A percentile compares a stretch with the other conserved stretches of the same genome.
Evolutionary conservation across 1,284 basidiomycete species (phyloP).

Genomic region (Tremellales sp.): DNA sequence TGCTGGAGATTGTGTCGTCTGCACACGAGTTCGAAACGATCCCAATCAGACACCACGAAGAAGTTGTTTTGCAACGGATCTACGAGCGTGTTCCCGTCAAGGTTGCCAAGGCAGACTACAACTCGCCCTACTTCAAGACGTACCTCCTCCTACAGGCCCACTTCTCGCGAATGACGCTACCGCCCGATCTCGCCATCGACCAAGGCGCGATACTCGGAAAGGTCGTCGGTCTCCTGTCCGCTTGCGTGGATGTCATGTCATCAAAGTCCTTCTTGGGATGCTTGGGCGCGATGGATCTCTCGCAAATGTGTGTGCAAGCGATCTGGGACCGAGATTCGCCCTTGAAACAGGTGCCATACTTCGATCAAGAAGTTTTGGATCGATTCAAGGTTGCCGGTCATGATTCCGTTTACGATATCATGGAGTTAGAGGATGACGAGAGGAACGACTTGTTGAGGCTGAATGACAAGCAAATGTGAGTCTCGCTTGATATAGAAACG

Average conservation of each 20-base stretch:
- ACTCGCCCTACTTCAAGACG: constrained; percentile 95
- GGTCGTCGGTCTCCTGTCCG: constrained; percentile 81
- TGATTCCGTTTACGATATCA: constrained; percentile 89
- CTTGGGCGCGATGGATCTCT: constrained; percentile 94
- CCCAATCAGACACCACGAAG: constrained; percentile 90
- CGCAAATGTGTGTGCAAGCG: constrained; percentile 99
- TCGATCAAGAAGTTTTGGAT: constrained; percentile 78
- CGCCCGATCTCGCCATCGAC: constrained; percentile 88
- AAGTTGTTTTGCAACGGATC: constrained; percentile 71
- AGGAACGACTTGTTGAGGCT: constrained; percentile 78
- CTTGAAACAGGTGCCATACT: constrained; percentile 92
- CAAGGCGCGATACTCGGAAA: constrained; percentile 83
- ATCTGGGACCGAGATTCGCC: constrained; percentile 96
- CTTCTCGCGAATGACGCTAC: constrained; percentile 86
- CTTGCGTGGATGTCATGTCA: constrained; percentile 97
- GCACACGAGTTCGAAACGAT: constrained; percentile 94
- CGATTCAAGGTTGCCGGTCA: constrained; percentile 77
- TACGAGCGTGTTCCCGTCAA: constrained; percentile 99
- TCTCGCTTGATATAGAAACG: constrained; percentile 1
- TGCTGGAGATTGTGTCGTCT: constrained; percentile 92
- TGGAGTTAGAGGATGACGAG: constrained; percentile 92
- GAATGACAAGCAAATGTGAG: constrained; percentile 79
- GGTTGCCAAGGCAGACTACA: constrained; percentile 78
- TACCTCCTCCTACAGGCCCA: constrained; percentile 95
- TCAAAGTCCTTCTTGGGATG: constrained; percentile 93